A percentile compares a stretch with the other conserved stretches of the same genome.
Evolutionary conservation across 2,329 filamentous ascomycete genomes (phyloP).

Genomic region (Ceratocystis cubensis): DNA sequence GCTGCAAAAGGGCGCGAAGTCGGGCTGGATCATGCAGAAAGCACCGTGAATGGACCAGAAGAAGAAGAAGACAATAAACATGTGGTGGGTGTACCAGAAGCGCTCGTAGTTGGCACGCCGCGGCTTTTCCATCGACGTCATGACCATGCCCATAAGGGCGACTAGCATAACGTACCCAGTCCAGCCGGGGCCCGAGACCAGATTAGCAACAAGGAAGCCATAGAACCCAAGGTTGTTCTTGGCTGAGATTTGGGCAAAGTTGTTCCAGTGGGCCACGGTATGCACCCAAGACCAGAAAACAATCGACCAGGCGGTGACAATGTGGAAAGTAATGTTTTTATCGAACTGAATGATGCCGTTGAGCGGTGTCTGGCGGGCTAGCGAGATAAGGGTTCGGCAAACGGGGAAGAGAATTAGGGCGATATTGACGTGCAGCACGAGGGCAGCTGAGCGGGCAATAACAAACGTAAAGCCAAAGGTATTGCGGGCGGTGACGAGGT

Average conservation of each 20-base stretch:
- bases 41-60: slow-evolving; percentile 86
- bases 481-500: slow-evolving; percentile 49
- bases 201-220: slow-evolving; percentile 65
- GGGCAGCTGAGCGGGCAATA: slow-evolving; percentile 61
- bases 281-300: slow-evolving; percentile 82
- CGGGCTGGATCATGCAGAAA: slow-evolving; percentile 83
- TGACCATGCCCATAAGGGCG: slow-evolving; percentile 63
- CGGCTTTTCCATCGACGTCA: slow-evolving; percentile 65
- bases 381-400: slow-evolving; percentile 71
- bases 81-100: slow-evolving; percentile 84
- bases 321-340: slow-evolving; percentile 84
- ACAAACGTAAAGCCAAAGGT: slow-evolving; percentile 65
- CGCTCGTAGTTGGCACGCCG: slow-evolving; percentile 73
- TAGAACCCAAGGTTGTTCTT: slow-evolving; percentile 66
- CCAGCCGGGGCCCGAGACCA: slow-evolving; percentile 71
- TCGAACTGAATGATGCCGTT: slow-evolving; percentile 82
- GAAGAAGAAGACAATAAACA: slow-evolving; percentile 78
- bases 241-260: slow-evolving; percentile 63
- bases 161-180: slow-evolving; percentile 75
- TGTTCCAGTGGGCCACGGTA: slow-evolving; percentile 78
- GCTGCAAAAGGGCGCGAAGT: slow-evolving; percentile 65
- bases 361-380: slow-evolving; percentile 65
- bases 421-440: slow-evolving; percentile 71
- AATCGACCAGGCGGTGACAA: slow-evolving; percentile 73
- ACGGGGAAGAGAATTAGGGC: slow-evolving; percentile 70